Evolutionary conservation across 371 early-diverging fungal genomes (phyloP), one percentile per base, ranked within the genome.

Genomic region (Saksenaea vasiformis): DNA sequence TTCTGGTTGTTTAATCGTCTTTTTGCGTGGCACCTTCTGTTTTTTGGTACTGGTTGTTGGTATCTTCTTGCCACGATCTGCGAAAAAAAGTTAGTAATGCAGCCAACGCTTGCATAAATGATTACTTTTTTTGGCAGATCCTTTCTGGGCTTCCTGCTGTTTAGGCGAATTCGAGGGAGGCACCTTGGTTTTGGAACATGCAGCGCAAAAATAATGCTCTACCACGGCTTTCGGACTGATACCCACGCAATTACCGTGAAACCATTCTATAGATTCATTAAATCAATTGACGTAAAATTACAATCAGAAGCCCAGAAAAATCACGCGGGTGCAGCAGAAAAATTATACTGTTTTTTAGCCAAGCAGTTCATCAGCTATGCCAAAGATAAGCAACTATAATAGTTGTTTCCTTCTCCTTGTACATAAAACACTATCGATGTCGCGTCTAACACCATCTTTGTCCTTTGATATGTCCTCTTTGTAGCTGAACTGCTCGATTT

Each of bases 231-330:
- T 83, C 1, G 85, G 82, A 41, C 67, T 75, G 38, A 89, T 64
- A 24, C 84, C 85, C 10, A 90, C 87, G 65, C 92, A 92, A 24
- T 72, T 72, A 2, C 92, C 92, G 77, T 92, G 92, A 73, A 87
- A 90, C 92, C 92, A 92, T 73, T 86, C 86, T 86, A 67, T 41
- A 11, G 17, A 10, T 27, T 26, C 7, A 44, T 43, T 37, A 26
- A 51, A 17, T 28, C 19, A 31, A 22, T 1, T 7, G 43, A 17
- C 24, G 15, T 34, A 26, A 38, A 3, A 51, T n/a, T n/a, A n/a
- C n/a, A n/a, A n/a, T n/a, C n/a, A n/a, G n/a, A n/a, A n/a, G n/a
- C n/a, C n/a, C n/a, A n/a, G n/a, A n/a, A n/a, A n/a, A n/a, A n/a
- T n/a, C n/a, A n/a, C n/a, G n/a, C n/a, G n/a, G n/a, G n/a, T n/a